Percentiles rank a stretch among this genome's conserved stretches.
Conservation (phyloP, 345 rosid species). For the Rhodomyrtus tomentosa region DNA sequence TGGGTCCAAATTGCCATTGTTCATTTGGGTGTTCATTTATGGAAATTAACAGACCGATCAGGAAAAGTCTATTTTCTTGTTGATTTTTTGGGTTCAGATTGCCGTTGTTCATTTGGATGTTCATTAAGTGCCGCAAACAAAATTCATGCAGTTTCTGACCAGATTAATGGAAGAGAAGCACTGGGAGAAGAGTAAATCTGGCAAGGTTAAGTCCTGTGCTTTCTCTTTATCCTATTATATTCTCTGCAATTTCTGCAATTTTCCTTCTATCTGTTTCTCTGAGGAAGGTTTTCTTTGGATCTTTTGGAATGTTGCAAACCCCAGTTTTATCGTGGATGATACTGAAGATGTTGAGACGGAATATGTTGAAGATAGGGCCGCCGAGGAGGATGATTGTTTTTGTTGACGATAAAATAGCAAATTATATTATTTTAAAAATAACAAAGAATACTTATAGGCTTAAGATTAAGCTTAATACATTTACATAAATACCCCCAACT, state of each 20-base stretch:
- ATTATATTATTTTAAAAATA: no score
- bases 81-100: not conserved
- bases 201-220: conserved; percentile 35
- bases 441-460: no score
- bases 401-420: no score
- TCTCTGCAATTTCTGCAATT: not conserved
- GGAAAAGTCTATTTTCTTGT: no score
- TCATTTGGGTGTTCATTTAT: not conserved
- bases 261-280: not conserved
- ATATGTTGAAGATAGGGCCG: conserved; percentile 22
- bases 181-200: conserved; percentile 25
- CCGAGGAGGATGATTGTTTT: conserved; percentile 31
- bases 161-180: conserved; percentile 52
- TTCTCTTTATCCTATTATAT: not conserved
- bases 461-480: no score
- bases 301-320: not conserved
- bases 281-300: conserved; percentile 7
- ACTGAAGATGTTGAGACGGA: conserved; percentile 17
- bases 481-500: no score
- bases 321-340: conserved; percentile 58
- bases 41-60: no score
- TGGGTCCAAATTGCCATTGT: no score
- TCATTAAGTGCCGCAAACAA: no score
- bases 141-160: conserved; percentile 46
- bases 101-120: not conserved